A percentile compares a stretch with the other conserved stretches of the same genome.
phyloP scores from a whole-genome alignment of 1,284 basidiomycete genomes.

The Trametes pubescens region DNA sequence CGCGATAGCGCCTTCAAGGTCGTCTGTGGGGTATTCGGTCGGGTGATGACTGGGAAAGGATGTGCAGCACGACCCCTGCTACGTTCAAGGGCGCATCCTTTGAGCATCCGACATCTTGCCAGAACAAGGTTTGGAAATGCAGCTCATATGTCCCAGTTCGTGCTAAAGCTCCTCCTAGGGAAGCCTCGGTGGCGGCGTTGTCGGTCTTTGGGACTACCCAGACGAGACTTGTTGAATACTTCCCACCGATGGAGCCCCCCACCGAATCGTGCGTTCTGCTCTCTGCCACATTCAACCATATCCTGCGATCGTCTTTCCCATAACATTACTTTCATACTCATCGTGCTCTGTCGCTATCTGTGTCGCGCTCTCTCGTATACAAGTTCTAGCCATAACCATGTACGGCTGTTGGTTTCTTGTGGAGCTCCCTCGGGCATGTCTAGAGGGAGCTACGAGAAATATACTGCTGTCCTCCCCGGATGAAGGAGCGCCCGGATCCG shows the following conservation, averaged over 20 bases:
- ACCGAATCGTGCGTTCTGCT: neutral
- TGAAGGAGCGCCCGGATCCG: neutral
- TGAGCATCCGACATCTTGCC: conserved; percentile 8
- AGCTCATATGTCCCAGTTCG: neutral
- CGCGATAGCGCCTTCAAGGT: conserved; percentile 16
- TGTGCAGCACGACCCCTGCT: conserved; percentile 22
- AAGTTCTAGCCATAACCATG: neutral
- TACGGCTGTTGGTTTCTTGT: neutral
- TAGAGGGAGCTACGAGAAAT: neutral
- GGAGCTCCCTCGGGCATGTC: neutral
- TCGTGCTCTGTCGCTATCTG: neutral
- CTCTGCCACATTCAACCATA: no score
- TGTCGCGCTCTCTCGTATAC: no score
- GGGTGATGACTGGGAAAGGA: conserved; percentile 20
- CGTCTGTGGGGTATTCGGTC: conserved; percentile 4
- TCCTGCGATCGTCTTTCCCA: no score
- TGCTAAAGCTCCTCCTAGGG: neutral
- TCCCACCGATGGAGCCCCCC: neutral
- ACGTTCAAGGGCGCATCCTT: neutral
- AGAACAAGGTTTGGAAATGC: conserved; percentile 2
- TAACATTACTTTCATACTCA: no score
- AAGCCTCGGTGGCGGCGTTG: neutral
- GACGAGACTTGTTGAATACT: neutral
- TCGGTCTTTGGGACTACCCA: neutral
- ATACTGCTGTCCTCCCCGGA: neutral